Percentiles rank a stretch among this genome's conserved stretches.
These are phyloP conservation scores for Malbranchea zuffiana DNA, from an alignment of 2,329 filamentous ascomycete genomes.

Conservation along the genomic window DNA sequence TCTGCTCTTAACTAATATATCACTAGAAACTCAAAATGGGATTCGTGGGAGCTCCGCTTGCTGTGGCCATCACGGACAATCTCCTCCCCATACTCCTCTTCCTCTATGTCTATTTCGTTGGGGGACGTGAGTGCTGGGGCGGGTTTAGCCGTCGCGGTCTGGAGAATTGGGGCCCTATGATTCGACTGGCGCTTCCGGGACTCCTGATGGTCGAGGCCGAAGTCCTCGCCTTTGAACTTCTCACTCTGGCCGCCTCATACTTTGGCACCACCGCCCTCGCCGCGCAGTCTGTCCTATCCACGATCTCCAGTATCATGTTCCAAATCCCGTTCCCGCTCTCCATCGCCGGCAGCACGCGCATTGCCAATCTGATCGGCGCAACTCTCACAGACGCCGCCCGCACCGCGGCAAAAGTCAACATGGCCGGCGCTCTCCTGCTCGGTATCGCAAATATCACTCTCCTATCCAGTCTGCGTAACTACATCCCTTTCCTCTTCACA, in stretches of 20 bases:
- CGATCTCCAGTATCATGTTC: conserved; percentile 68
- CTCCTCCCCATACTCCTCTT: conserved; percentile 62
- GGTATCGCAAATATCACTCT: conserved; percentile 68
- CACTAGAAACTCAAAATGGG: conserved; percentile 46
- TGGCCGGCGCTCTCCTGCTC: conserved; percentile 56
- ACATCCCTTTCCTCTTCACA: conserved; percentile 72
- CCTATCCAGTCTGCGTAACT: conserved; percentile 55
- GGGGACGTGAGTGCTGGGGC: conserved; percentile 68
- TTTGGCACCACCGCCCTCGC: conserved; percentile 71
- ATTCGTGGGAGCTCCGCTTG: conserved; percentile 70
- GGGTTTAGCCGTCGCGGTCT: conserved; percentile 62
- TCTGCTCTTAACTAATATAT: not conserved
- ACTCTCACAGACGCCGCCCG: conserved; percentile 70
- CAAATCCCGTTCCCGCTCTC: conserved; percentile 87
- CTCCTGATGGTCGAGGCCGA: conserved; percentile 92
- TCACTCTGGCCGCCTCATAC: conserved; percentile 71
- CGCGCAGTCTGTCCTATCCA: conserved; percentile 76
- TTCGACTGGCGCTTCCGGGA: conserved; percentile 75
- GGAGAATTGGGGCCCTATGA: conserved; percentile 71
- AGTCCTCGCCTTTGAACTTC: conserved; percentile 82
- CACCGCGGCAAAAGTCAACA: conserved; percentile 65
- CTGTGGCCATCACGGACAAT: conserved; percentile 63
- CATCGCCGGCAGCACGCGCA: conserved; percentile 75
- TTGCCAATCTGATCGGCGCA: conserved; percentile 87
- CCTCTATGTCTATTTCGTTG: conserved; percentile 60